Conservation (phyloP, 805 yeast genomes). For the Teunomyces gatunensis region DNA sequence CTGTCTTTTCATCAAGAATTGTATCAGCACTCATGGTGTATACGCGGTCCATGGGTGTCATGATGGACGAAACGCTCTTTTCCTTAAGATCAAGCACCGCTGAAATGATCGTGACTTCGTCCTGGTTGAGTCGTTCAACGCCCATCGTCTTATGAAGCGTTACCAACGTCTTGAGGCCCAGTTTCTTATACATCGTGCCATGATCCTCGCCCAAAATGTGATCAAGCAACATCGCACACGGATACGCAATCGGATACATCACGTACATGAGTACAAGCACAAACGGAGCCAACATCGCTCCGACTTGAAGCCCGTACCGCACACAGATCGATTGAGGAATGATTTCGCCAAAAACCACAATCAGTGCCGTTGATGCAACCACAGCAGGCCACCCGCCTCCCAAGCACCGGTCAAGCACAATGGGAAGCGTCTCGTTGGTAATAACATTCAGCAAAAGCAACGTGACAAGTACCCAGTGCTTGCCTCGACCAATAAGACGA, state of each 20-base stretch:
- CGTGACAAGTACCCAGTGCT: constrained; percentile 96
- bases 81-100: constrained; percentile 94
- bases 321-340: constrained; percentile 95
- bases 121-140: constrained; percentile 86
- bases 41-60: constrained; percentile 93
- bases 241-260: constrained; percentile 91
- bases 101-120: constrained; percentile 92
- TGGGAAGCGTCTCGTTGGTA: constrained; percentile 92
- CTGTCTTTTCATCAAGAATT: constrained; percentile 76
- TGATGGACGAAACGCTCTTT: constrained; percentile 78
- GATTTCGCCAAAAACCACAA: constrained; percentile 93
- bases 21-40: constrained; percentile 84
- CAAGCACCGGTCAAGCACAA: constrained; percentile 84
- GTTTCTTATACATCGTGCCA: constrained; percentile 89
- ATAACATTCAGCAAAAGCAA: constrained; percentile 81
- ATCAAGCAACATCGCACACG: constrained; percentile 80
- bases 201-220: constrained; percentile 89
- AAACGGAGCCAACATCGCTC: constrained; percentile 87
- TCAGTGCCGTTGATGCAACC: constrained; percentile 85
- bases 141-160: constrained; percentile 94
- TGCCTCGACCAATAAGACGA: constrained; percentile 70
- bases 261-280: constrained; percentile 80
- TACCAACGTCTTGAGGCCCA: constrained; percentile 90
- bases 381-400: constrained; percentile 99
- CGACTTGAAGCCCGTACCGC: constrained; percentile 86